These are phyloP conservation scores for Lentinula detonsa DNA, from an alignment of 768 basidiomycete genomes.

Conservation along the genomic window DNA sequence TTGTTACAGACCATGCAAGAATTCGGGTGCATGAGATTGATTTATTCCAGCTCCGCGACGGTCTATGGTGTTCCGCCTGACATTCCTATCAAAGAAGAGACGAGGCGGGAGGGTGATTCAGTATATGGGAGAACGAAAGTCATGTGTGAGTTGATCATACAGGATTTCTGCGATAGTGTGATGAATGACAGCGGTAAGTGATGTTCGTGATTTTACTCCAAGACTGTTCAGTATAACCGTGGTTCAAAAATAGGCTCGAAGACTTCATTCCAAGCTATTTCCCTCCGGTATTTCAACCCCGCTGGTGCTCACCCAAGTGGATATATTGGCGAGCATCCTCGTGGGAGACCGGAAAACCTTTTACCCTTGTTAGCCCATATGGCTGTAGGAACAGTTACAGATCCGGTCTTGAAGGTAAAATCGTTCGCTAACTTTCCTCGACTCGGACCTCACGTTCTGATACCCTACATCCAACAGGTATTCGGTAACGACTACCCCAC, in stretches of 20 bases:
- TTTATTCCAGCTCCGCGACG: conserved; percentile 99
- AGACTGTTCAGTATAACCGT: no score
- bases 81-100: conserved; percentile 93
- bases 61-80: conserved; percentile 92
- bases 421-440: neutral
- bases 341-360: conserved; percentile 90
- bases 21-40: conserved; percentile 78
- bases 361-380: conserved; percentile 92
- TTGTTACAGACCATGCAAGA: conserved; percentile 85
- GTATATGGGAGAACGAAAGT: conserved; percentile 95
- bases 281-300: conserved; percentile 97
- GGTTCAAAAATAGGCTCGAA: conserved; percentile 38
- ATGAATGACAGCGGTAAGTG: neutral
- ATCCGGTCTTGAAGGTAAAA: conserved; percentile 33
- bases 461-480: conserved; percentile 53
- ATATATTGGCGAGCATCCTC: conserved; percentile 90
- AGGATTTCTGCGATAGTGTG: conserved; percentile 62
- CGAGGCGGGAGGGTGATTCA: conserved; percentile 83
- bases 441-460: neutral
- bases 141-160: conserved; percentile 85
- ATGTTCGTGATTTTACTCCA: no score
- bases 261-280: conserved; percentile 71
- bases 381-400: conserved; percentile 82
- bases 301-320: conserved; percentile 97
- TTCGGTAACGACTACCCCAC: conserved; percentile 99